A percentile compares a stretch with the other conserved stretches of the same genome.
phyloP scores from a whole-genome alignment of 1,284 basidiomycete genomes.

The Naganishia sp. region DNA sequence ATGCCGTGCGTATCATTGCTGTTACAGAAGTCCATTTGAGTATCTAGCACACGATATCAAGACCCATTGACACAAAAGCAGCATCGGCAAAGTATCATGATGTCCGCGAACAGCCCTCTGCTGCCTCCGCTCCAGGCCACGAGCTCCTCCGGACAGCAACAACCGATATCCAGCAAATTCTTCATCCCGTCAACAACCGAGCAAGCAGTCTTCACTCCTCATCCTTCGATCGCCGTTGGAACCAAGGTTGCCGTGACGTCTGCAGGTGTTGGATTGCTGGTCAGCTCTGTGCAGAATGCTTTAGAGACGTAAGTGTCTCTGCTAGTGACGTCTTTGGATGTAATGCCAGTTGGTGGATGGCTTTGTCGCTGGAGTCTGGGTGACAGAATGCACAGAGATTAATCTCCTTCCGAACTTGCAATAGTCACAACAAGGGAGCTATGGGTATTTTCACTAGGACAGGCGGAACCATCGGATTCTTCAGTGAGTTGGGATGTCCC shows the following conservation, averaged over 20 bases:
- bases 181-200: constrained; percentile 46
- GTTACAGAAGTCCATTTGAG: not conserved
- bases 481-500: constrained; percentile 61
- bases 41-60: not conserved
- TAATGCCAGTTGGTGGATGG: constrained; percentile 3
- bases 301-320: constrained; percentile 59
- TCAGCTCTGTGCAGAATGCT: constrained; percentile 82
- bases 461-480: constrained; percentile 77
- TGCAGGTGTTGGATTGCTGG: constrained; percentile 71
- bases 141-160: constrained; percentile 29
- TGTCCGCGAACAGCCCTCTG: constrained; percentile 22
- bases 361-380: not conserved
- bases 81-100: not conserved
- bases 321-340: not conserved
- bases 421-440: constrained; percentile 77
- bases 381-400: not conserved
- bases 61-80: not conserved
- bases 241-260: constrained; percentile 67
- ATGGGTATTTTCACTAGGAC: constrained; percentile 78
- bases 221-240: constrained; percentile 53
- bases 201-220: constrained; percentile 44
- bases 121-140: constrained; percentile 30
- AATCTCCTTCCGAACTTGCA: constrained; percentile 20
- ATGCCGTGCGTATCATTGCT: not conserved
- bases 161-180: constrained; percentile 36